Base-by-base conservation (phyloP, 1,284 basidiomycete species). In the Ceratobasidium papillatum region DNA sequence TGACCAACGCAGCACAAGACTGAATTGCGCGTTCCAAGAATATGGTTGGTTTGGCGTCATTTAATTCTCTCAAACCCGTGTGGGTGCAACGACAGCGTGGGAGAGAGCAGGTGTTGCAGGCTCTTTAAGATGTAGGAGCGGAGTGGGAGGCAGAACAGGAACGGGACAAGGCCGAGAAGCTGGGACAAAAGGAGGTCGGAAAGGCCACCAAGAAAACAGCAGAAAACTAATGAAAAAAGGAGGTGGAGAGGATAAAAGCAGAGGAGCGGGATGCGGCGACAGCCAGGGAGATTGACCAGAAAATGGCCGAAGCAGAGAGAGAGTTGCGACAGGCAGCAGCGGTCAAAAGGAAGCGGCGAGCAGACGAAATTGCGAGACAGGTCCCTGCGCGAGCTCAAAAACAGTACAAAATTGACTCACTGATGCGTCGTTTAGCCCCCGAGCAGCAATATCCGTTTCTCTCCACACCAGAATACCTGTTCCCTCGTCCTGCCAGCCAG, bases 291-390 rank as follows among this genome's bases (percentile, higher is more conserved):
- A 17, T 51, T 3, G 49, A 11, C 3, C 22, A 54, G 4, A 25
- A 54, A 14, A 54, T 54, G 52, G 52, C 52, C 1, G 11, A 32
- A 19, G 25, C 17, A 11, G 14, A 19, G 3, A 0, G 19, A 8
- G 19, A 34, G 3, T 0, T 32, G 19, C 12, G 32, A 32, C 14
- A 38, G n/a, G 56, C 1, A 32, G 56, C 56, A 5, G 56, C 14
- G 36, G n/a, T 58, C 56, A 32, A 58, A 58, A 32, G 30, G n/a
- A n/a, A 22, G 17, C 56, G 56, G 32, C 56, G 56, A n/a, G 56
- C 34, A 11, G 17, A 58, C 11, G 56, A 36, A n/a, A 32, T 58
- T 19, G 34, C 9, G 56, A 34, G 19, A 9, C 32, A 38, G 32
- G 34, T 32, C 3, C 7, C 34, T n/a, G 56, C 32, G 9, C 14